Conservation (phyloP, 305 asterid species). For the Solanum hybrid region DNA sequence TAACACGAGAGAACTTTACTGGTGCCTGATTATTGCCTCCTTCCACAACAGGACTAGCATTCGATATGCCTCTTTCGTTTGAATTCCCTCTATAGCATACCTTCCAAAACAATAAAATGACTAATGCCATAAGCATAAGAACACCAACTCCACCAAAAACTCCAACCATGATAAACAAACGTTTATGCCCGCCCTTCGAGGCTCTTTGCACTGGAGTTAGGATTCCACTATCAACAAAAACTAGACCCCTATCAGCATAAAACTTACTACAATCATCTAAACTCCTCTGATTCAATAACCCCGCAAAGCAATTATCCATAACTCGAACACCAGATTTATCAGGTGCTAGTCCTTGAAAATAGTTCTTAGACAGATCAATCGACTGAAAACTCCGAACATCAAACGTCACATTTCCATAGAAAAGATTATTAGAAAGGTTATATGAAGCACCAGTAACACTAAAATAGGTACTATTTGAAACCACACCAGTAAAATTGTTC, state of each 20-base stretch:
- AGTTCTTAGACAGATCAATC: slow-evolving; percentile 53
- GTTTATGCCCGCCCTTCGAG: slow-evolving; percentile 3
- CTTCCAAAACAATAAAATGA: slow-evolving; percentile 20
- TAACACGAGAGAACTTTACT: slow-evolving; percentile 11
- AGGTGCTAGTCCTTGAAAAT: slow-evolving; percentile 42
- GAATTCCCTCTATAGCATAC: slow-evolving; percentile 10
- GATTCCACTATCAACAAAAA: neutral
- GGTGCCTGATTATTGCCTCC: slow-evolving; percentile 15
- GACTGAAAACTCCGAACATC: slow-evolving; percentile 10
- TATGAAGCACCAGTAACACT: slow-evolving; percentile 20
- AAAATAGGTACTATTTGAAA: slow-evolving; percentile 20
- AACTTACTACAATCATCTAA: slow-evolving; percentile 29
- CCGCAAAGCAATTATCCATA: slow-evolving; percentile 37
- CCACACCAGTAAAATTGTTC: slow-evolving; percentile 48
- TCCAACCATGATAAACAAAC: slow-evolving; percentile 39
- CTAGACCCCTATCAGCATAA: slow-evolving; percentile 26
- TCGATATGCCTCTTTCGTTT: slow-evolving; percentile 11
- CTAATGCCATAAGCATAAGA: slow-evolving; percentile 23
- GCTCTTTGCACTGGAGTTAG: slow-evolving; percentile 4
- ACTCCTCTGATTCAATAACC: slow-evolving; percentile 27
- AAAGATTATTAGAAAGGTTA: slow-evolving; percentile 55
- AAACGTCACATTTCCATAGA: slow-evolving; percentile 42
- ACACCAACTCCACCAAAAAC: slow-evolving; percentile 57
- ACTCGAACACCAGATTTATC: neutral
- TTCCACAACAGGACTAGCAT: slow-evolving; percentile 10